phyloP scores from a whole-genome alignment of 257 asterid species.

The Striga asiatica region DNA sequence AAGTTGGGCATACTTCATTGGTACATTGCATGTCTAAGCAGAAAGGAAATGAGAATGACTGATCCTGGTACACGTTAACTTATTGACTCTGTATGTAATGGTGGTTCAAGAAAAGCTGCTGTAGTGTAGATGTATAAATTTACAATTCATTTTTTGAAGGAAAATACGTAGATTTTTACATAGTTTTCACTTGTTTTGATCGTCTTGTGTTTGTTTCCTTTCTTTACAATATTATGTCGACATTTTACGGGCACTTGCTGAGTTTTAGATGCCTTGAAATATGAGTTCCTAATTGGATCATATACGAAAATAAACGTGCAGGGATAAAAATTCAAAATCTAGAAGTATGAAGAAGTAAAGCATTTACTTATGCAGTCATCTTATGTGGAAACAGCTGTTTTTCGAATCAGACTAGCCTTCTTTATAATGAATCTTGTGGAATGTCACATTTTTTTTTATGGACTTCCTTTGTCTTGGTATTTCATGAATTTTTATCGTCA shows the following conservation, averaged over 20 bases:
- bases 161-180: not conserved
- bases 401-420: not conserved
- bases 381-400: not conserved
- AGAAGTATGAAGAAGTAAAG: not conserved
- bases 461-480: not conserved
- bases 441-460: not conserved
- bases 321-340: not conserved
- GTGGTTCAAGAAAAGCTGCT: slow-evolving; percentile 1
- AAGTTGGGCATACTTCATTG: slow-evolving; percentile 52
- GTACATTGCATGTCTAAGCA: slow-evolving; percentile 40
- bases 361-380: not conserved
- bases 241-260: not conserved
- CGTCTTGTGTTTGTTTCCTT: no score
- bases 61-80: slow-evolving; percentile 18
- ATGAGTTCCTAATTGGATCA: not conserved
- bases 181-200: not conserved
- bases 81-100: not conserved
- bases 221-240: not conserved
- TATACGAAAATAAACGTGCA: not conserved
- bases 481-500: not conserved
- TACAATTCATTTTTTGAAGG: not conserved
- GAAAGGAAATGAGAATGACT: slow-evolving; percentile 34
- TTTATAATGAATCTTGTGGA: not conserved
- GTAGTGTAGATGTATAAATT: not conserved
- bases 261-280: not conserved